A percentile compares a stretch with the other conserved stretches of the same genome.
phyloP scores from a whole-genome alignment of 371 early-diverging fungal genomes.

The Mucor saturninus region DNA sequence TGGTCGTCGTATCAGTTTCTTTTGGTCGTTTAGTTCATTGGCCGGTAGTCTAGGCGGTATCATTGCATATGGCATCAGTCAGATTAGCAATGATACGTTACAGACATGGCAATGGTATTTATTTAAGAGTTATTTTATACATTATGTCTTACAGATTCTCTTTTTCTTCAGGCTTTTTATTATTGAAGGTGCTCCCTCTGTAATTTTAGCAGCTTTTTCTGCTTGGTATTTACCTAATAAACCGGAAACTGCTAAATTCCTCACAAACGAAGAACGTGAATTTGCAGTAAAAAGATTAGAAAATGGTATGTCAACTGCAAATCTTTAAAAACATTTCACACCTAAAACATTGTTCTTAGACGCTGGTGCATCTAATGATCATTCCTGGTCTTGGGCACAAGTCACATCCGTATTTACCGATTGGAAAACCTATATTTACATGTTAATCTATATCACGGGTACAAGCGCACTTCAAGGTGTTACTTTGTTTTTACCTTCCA shows the following conservation, averaged over 20 bases:
- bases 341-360: constrained; percentile 17
- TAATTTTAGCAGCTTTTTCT: constrained; percentile 42
- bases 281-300: constrained; percentile 51
- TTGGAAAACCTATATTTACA: constrained; percentile 46
- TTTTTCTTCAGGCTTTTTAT: constrained; percentile 56
- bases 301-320: constrained; percentile 19
- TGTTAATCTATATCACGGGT: constrained; percentile 44
- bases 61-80: constrained; percentile 42
- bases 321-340: too few species aligned
- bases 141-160: neutral
- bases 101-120: constrained; percentile 48
- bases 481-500: constrained; percentile 43
- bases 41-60: constrained; percentile 52
- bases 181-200: constrained; percentile 56
- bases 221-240: constrained; percentile 59
- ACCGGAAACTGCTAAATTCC: constrained; percentile 59
- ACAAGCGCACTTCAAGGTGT: constrained; percentile 49
- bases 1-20: constrained; percentile 45
- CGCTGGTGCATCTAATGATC: constrained; percentile 46
- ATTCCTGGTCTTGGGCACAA: constrained; percentile 51
- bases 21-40: constrained; percentile 49
- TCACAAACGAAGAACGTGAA: constrained; percentile 59
- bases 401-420: constrained; percentile 45
- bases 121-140: neutral
- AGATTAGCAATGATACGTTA: constrained; percentile 32